Base-by-base conservation (phyloP, 306 rosid genomes). In the Quercus variabilis region DNA sequence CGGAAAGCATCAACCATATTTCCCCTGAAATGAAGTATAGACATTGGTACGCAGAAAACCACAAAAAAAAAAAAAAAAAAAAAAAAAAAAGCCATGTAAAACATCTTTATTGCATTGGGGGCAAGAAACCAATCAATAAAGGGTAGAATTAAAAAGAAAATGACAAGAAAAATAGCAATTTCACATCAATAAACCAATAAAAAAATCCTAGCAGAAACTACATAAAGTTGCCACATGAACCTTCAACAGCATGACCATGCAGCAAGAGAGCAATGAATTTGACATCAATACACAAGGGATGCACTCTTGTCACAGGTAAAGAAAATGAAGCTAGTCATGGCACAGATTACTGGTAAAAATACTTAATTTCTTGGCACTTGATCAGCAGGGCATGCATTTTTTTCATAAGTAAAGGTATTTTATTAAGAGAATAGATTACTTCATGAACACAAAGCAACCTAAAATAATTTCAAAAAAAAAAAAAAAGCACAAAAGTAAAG, bases 1-100 rank as follows among this genome's bases (percentile, higher is more conserved):
- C 97, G 87, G 83, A 96, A 96, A 83, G 97, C 99, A 87, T 96
- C 99, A 60, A 96, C 99, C 99, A 96, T 96, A 77, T 96, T 93
- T 82, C 98, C 98, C 88, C 99, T 96, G 90, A 54, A 71, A 83
- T 52, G 76, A 65, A 20, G 63, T 6, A 72, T 13, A 71, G 13
- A 26, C 28, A 25, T 83, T 33, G 65, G 69, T 62, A 65, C 62
- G 38, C 73, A 77, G 65, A 80, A 51, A 38, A 21, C 55, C 12
- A 17, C 54, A 35, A 35, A 7, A 35, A 35, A 7, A 18, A 69
- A 7, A 35, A 35, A 7, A 18, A 69, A 59, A 38, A 33, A 33
- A 7, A 35, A 35, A 7, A 18, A 69, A 18, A 14, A 7, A 31
- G 38, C 33, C 43, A 18, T 33, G 69, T 20, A 31, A 83, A 7